phyloP scores from a whole-genome alignment of 2,329 filamentous ascomycete species.

The Catunica adiposa region DNA sequence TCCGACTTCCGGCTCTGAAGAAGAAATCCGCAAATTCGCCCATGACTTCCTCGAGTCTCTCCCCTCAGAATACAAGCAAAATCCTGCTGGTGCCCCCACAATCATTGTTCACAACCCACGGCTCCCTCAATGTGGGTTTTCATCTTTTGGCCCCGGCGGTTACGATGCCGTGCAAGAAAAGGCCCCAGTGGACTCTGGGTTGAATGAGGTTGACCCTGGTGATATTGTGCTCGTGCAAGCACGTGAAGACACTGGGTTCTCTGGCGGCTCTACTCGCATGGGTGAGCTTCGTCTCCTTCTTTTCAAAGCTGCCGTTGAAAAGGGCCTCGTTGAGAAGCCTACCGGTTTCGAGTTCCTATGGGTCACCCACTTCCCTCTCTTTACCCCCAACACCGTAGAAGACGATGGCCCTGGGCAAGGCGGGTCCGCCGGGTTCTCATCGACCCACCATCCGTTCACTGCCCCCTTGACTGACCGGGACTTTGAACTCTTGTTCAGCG shows the following conservation, averaged over 20 bases:
- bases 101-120: slow-evolving; percentile 59
- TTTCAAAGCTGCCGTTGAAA: slow-evolving; percentile 50
- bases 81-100: slow-evolving; percentile 62
- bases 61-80: slow-evolving; percentile 44
- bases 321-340: slow-evolving; percentile 35
- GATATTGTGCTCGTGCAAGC: slow-evolving; percentile 74
- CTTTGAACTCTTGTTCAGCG: slow-evolving; percentile 53
- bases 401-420: slow-evolving; percentile 55
- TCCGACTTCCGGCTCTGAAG: slow-evolving; percentile 32
- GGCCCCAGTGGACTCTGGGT: slow-evolving; percentile 15
- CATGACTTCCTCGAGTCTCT: slow-evolving; percentile 50
- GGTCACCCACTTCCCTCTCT: slow-evolving; percentile 84
- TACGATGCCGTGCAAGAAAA: slow-evolving; percentile 20
- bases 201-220: slow-evolving; percentile 41
- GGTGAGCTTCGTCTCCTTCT: slow-evolving; percentile 58
- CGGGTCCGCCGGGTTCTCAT: slow-evolving; percentile 60
- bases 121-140: slow-evolving; percentile 60
- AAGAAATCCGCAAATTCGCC: slow-evolving; percentile 45
- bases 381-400: slow-evolving; percentile 46
- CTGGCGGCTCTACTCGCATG: slow-evolving; percentile 55
- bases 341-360: slow-evolving; percentile 54
- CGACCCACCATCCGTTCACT: slow-evolving; percentile 93
- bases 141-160: slow-evolving; percentile 43
- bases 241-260: slow-evolving; percentile 44
- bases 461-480: slow-evolving; percentile 59